Evolutionary conservation across 139 green algal genomes (phyloP).

Genomic region (Tetraselmis chui): DNA sequence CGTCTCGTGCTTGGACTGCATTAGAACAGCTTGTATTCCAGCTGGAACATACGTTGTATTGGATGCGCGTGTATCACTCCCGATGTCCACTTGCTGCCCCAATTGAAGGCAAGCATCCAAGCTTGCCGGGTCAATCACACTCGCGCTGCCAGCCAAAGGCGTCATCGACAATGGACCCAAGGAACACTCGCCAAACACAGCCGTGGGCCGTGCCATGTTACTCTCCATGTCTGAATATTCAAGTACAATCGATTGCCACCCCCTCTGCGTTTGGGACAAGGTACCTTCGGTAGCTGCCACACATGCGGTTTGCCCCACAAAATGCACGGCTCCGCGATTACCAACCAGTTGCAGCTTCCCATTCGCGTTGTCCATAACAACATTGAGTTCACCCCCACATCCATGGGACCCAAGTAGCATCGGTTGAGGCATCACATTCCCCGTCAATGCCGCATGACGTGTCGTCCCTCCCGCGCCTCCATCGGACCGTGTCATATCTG

Average conservation of each 20-base stretch:
- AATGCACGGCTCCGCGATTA: background rate
- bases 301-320: background rate
- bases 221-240: no score
- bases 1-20: background rate
- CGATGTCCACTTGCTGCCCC: background rate
- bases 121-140: background rate
- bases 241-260: no score
- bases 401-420: no score
- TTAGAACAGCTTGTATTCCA: background rate
- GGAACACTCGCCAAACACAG: background rate
- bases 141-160: background rate
- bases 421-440: no score
- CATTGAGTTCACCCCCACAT: no score
- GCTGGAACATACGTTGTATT: background rate
- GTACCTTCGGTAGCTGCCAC: background rate
- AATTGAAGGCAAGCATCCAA: background rate
- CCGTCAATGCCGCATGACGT: no score
- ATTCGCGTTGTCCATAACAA: no score
- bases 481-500: no score
- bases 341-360: background rate
- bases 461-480: no score
- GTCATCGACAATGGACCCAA: background rate
- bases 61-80: background rate
- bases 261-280: no score
- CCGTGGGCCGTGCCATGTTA: no score